A percentile compares a stretch with the other conserved stretches of the same genome.
Conservation (phyloP, 73 alveolate species). For the Paramecium primaurelia region DNA sequence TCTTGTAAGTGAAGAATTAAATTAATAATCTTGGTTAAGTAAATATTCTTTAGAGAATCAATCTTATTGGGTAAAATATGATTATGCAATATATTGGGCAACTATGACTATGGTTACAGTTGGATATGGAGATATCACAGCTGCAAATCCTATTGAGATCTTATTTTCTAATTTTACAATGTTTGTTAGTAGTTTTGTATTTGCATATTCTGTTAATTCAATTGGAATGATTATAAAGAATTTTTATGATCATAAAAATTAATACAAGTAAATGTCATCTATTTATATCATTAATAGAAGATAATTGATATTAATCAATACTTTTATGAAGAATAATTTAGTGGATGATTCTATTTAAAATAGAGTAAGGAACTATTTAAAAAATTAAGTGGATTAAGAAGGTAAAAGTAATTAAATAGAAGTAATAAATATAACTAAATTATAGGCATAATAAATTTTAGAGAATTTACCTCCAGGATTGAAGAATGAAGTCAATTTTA, state of each 20-base stretch:
- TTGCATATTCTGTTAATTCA: conserved; percentile 49
- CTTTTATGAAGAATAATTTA: conserved; percentile 8
- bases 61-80: background rate
- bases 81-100: conserved; percentile 51
- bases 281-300: background rate
- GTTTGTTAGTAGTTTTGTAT: conserved; percentile 40
- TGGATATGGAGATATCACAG: conserved; percentile 61
- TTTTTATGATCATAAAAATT: background rate
- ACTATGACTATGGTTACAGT: conserved; percentile 58
- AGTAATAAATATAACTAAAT: background rate
- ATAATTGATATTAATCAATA: background rate
- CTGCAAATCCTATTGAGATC: conserved; percentile 17
- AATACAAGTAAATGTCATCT: background rate
- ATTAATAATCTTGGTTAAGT: background rate
- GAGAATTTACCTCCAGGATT: background rate
- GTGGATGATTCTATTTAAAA: background rate
- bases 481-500: background rate
- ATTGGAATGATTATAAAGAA: conserved; percentile 46
- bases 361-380: conserved; percentile 28
- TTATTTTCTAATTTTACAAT: conserved; percentile 29
- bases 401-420: background rate
- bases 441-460: background rate
- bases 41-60: background rate
- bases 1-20: background rate
- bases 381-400: conserved; percentile 1